Evolutionary conservation across 2,329 filamentous ascomycete species (phyloP).

Genomic region (Penicillium expansum): DNA sequence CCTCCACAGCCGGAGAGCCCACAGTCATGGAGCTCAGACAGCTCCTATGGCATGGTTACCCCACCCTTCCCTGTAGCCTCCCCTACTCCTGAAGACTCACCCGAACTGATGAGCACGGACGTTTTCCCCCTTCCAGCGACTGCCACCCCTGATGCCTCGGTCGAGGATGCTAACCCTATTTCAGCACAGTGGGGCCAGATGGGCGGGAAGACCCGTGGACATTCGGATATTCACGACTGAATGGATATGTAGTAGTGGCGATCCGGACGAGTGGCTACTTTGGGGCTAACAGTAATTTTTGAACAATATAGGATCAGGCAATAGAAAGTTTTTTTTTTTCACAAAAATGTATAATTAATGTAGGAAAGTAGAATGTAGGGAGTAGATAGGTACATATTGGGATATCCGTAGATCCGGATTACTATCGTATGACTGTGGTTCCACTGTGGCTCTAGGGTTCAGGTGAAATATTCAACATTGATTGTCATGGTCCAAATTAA

Average conservation of each 20-base stretch:
- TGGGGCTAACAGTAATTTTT: neutral
- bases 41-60: neutral
- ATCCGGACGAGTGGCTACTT: neutral
- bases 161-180: neutral
- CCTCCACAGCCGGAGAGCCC: too few species aligned
- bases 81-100: neutral
- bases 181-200: neutral
- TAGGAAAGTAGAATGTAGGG: neutral
- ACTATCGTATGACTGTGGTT: neutral
- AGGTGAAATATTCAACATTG: neutral
- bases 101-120: neutral
- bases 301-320: neutral
- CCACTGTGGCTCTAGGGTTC: neutral
- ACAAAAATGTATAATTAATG: neutral
- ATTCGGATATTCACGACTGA: neutral
- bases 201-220: neutral
- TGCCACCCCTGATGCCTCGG: too few species aligned
- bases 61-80: neutral
- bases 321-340: too few species aligned
- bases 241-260: neutral
- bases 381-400: neutral
- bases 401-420: neutral
- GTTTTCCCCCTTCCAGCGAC: neutral
- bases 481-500: neutral
- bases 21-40: too few species aligned